Evolutionary conservation across 345 rosid species (phyloP).

Genomic region (Psidium guajava): DNA sequence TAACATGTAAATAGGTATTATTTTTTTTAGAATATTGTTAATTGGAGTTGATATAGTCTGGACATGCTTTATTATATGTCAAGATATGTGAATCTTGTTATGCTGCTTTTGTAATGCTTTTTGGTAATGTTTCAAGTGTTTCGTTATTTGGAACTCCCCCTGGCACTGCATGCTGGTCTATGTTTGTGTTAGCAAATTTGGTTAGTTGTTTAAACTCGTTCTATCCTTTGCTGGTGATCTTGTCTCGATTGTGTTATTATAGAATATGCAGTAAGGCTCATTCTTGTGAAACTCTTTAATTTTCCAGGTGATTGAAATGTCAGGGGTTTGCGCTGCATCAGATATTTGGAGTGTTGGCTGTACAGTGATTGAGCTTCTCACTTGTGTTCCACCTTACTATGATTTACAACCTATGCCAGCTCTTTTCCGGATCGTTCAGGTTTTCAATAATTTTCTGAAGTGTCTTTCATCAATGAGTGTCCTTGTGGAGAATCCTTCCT

Average conservation of each 20-base stretch:
- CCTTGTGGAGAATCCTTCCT: not conserved
- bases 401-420: constrained; percentile 99
- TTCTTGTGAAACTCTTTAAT: constrained; percentile 9
- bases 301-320: constrained; percentile 95
- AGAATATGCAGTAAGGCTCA: not conserved
- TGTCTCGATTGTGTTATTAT: not conserved
- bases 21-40: not conserved
- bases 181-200: not conserved
- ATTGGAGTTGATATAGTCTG: not conserved
- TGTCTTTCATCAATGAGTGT: not conserved
- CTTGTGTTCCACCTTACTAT: constrained; percentile 96
- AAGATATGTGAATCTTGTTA: not conserved
- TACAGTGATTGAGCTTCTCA: constrained; percentile 95
- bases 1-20: not conserved
- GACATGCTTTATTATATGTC: not conserved
- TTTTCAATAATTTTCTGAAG: constrained; percentile 9
- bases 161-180: not conserved
- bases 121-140: not conserved
- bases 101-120: not conserved
- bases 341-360: constrained; percentile 99
- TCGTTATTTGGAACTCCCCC: not conserved
- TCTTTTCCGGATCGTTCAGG: constrained; percentile 98
- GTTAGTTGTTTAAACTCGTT: not conserved
- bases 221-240: not conserved
- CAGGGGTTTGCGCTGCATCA: constrained; percentile 99